Evolutionary conservation across 176 grass and related monocot genomes (phyloP).

Genomic region (Rhipidocladum racemiflorum): DNA sequence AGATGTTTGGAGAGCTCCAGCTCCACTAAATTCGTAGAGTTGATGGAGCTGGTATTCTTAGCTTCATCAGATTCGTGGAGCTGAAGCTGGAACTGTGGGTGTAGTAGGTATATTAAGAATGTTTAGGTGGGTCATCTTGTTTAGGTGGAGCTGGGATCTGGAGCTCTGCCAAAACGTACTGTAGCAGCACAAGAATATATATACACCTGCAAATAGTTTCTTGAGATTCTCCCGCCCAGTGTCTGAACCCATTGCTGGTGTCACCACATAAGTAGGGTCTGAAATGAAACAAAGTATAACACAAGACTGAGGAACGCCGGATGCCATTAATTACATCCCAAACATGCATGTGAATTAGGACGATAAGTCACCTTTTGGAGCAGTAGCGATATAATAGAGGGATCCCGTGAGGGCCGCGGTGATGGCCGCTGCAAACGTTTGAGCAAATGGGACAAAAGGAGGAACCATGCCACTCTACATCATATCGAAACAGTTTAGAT

Average conservation of each 20-base stretch:
- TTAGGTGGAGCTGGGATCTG: too few relatives aligned
- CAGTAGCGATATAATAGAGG: constrained; percentile 79
- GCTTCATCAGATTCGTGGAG: too few relatives aligned
- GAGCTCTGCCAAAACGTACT: too few relatives aligned
- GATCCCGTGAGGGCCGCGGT: constrained; percentile 88
- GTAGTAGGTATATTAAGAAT: too few relatives aligned
- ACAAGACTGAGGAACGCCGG: background rate
- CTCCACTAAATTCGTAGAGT: too few relatives aligned
- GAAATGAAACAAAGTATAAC: constrained; percentile 9
- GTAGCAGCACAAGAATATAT: background rate
- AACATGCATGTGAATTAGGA: constrained; percentile 6
- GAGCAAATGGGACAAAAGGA: constrained; percentile 82
- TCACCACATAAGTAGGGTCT: constrained; percentile 95
- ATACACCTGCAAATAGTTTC: constrained; percentile 77
- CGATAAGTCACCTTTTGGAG: constrained; percentile 59
- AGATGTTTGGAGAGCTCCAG: too few relatives aligned
- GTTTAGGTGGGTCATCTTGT: too few relatives aligned
- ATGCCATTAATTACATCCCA: background rate
- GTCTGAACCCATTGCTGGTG: constrained; percentile 59
- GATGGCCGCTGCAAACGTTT: constrained; percentile 90
- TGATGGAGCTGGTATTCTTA: too few relatives aligned
- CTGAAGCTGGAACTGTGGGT: too few relatives aligned
- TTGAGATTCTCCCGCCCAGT: constrained; percentile 67
- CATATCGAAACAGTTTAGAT: background rate
- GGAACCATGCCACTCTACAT: constrained; percentile 82